phyloP scores from a whole-genome alignment of 345 rosid species.

The Linum lewisii region DNA sequence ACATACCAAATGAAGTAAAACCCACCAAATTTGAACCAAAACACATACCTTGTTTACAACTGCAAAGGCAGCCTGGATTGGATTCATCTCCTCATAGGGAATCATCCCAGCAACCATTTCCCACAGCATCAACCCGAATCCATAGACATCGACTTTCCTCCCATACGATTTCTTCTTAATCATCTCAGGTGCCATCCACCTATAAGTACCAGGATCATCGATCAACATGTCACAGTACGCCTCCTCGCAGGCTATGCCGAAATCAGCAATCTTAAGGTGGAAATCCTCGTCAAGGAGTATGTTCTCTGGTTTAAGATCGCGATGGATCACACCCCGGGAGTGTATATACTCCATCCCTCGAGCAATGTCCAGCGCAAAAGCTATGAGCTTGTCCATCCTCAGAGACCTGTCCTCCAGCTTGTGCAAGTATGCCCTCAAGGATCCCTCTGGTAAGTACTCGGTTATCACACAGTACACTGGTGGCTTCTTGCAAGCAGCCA shows the following conservation, averaged over 20 bases:
- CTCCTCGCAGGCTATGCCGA: constrained; percentile 97
- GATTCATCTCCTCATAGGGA: constrained; percentile 96
- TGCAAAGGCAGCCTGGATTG: constrained; percentile 99
- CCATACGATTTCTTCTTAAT: constrained; percentile 82
- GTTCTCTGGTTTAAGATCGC: constrained; percentile 98
- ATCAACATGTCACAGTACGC: constrained; percentile 66
- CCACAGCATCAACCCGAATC: constrained; percentile 95
- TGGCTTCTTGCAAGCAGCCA: constrained; percentile 67
- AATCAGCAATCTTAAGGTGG: constrained; percentile 79
- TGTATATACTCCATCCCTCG: constrained; percentile 92
- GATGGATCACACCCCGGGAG: constrained; percentile 75
- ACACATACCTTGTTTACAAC: constrained; percentile 78
- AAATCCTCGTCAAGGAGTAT: constrained; percentile 66
- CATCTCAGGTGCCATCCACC: constrained; percentile 99
- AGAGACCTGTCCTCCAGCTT: constrained; percentile 75
- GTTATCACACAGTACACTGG: constrained; percentile 63
- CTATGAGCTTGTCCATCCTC: constrained; percentile 48
- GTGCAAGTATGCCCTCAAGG: constrained; percentile 85
- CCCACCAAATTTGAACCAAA: not conserved
- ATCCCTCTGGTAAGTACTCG: constrained; percentile 63
- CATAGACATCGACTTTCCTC: constrained; percentile 78
- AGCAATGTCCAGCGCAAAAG: constrained; percentile 70
- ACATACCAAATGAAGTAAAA: too few species aligned
- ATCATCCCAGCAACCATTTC: constrained; percentile 88
- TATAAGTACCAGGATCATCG: constrained; percentile 97